Evolutionary conservation across 768 basidiomycete genomes (phyloP).

Genomic region (Paxillus ammoniavirescens): DNA sequence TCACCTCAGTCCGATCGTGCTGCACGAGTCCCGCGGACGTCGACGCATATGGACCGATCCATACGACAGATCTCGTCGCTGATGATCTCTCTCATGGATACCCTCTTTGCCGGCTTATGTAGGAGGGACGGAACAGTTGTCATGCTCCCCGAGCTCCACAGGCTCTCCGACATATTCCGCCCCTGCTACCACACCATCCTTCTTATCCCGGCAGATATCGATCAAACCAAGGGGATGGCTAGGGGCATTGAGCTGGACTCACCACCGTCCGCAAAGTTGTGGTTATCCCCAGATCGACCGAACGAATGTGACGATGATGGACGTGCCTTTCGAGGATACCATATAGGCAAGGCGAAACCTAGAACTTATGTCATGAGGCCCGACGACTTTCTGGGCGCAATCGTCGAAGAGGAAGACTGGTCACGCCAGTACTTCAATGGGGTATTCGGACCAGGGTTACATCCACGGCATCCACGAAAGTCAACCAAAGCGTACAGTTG

Average conservation of each 20-base stretch:
- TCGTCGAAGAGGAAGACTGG: conserved; percentile 3
- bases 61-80: conserved; percentile 30
- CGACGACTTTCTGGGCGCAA: conserved; percentile 15
- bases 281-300: neutral
- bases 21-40: conserved; percentile 14
- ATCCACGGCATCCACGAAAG: neutral
- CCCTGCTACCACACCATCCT: conserved; percentile 28
- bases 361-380: conserved; percentile 13
- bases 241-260: neutral
- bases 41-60: conserved; percentile 1
- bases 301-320: neutral
- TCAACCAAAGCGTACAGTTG: neutral
- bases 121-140: conserved; percentile 4
- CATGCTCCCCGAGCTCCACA: neutral
- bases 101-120: conserved; percentile 23
- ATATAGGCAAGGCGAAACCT: neutral
- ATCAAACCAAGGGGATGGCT: conserved; percentile 4
- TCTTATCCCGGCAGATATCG: conserved; percentile 20
- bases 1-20: conserved; percentile 21
- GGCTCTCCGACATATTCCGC: conserved; percentile 30
- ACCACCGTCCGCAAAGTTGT: neutral
- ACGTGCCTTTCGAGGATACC: conserved; percentile 5
- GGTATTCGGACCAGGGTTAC: neutral
- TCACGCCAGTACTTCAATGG: conserved; percentile 7
- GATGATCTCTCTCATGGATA: conserved; percentile 46